Base-by-base conservation (phyloP, 305 asterid species). In the Rubia occidens region DNA sequence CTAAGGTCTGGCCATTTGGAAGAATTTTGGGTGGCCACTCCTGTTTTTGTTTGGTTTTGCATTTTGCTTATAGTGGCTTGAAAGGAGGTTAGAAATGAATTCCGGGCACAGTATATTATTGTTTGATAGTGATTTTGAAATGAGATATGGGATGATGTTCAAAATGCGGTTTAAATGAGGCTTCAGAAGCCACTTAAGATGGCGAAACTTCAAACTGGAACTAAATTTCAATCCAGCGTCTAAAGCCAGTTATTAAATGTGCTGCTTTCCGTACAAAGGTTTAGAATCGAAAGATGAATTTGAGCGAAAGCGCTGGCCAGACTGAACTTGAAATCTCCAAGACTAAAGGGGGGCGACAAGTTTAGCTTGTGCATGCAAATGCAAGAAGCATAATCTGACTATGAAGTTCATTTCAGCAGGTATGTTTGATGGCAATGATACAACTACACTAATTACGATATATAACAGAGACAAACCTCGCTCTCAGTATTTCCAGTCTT, bases 401-500 rank as follows among this genome's bases (percentile, higher is more conserved):
- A 29, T 11, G 32, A 29, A 42, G 66, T 44, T 39, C 18, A 9
- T 24, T 37, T 64, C 63, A 10, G 53, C 37, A n/a, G 44, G 51
- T 29, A 40, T 1, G n/a, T 32, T 49, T 54, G 18, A 65, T 58
- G 24, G 44, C 35, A 66, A 60, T 42, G 47, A 66, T 64, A 64
- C 66, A n/a, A 62, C 24, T 37, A 11, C 59, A 37, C 45, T 15
- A 35, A 32, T 35, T 56, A 42, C 35, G 39, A 66, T 26, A 55
- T 3, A 72, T 55, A 64, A 75, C 70, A 68, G 9, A 53, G 35
- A 73, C 92, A 77, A 78, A 90, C 98, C 95, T 81, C 69, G 63
- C 18, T 73, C 29, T 71, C 84, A 65, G 72, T 85, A 70, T 79
- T 79, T 73, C 58, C 85, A 74, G 68, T 35, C 54, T 72, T 76